Evolutionary conservation across 169 alveolate species (phyloP), one percentile per base, ranked within the genome.

Genomic region (Sarcocystis neurona): DNA sequence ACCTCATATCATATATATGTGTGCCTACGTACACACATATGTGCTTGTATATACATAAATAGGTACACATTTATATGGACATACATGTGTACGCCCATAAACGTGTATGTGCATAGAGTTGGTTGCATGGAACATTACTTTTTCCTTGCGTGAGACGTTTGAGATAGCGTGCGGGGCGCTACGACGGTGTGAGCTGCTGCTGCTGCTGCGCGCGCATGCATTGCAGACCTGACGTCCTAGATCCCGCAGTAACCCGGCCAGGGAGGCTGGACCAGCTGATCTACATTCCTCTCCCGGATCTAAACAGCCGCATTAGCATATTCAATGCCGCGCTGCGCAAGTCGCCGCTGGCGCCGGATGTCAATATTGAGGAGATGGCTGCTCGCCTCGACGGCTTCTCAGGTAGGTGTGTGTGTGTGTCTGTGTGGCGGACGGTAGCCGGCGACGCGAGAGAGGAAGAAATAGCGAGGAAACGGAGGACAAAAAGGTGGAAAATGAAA

Each of bases 241-340:
- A 98, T 92, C 99, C 98, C 88, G 99, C 99, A 34, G 93, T 98
- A 68, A 94, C 98, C 63, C 97, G 99, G 88, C 99, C 99, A 12
- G 99, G 99, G 89, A 94, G 99, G 84, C 94, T 98, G 53, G 99
- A 98, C 92, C 98, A 98, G 92, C 96, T 98, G 53, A 97, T 98
- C 86, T 98, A 98, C 93, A 98, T 98, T 89, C 99, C 99, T 23
- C 96, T 98, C 44, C 99, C 99, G 39, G 99, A 98, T 91, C 94
- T 96, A 88, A 98, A 99, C 70, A 98, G 99, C 48, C 96, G 99
- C 90, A 94, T 96, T n/a, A 95, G 97, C 75, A 97, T 98, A 39
- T 95, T 98, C 86, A 97, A 97, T 87, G 99, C 99, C 15, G 96
- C 97, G 47, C 93, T 98, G 53, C 93, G 97, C 91, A 95, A 95